Evolutionary conservation across 352 stramenopile genomes (phyloP).

Genomic region (Pythium myriotylum): DNA sequence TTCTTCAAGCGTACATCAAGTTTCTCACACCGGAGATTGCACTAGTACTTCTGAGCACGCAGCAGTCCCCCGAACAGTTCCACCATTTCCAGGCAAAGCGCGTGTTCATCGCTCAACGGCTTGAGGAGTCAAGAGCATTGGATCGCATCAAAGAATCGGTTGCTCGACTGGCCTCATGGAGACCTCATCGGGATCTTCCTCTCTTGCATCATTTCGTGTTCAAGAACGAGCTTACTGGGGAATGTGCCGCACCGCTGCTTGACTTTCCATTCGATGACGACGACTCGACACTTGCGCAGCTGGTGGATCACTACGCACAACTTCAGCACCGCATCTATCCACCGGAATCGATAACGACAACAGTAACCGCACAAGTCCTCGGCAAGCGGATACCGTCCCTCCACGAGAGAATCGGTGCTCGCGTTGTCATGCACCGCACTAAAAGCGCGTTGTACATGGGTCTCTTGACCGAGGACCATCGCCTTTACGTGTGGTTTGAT

Average conservation of each 20-base stretch:
- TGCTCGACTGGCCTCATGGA: constrained; percentile 34
- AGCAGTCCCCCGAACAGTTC: constrained; percentile 71
- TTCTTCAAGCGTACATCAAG: constrained; percentile 75
- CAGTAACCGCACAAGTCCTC: constrained; percentile 45
- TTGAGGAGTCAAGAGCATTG: constrained; percentile 43
- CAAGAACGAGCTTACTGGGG: constrained; percentile 69
- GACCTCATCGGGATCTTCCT: constrained; percentile 55
- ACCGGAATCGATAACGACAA: constrained; percentile 8
- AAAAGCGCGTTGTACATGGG: constrained; percentile 50
- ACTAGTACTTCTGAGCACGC: constrained; percentile 65
- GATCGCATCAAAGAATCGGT: constrained; percentile 44
- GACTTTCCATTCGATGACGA: constrained; percentile 52
- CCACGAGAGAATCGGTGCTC: constrained; percentile 38
- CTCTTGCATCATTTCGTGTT: constrained; percentile 69
- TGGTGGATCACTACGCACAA: constrained; percentile 60
- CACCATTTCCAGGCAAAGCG: constrained; percentile 72
- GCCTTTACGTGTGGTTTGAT: constrained; percentile 62
- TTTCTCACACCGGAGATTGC: constrained; percentile 62
- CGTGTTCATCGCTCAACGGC: constrained; percentile 39
- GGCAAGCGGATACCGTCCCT: constrained; percentile 44
- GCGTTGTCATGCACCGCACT: constrained; percentile 56
- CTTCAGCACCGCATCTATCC: constrained; percentile 59
- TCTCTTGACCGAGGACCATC: constrained; percentile 54
- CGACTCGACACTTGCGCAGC: constrained; percentile 28
- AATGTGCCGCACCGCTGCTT: constrained; percentile 48